Evolutionary conservation across 805 yeast species (phyloP).

Genomic region (Zygosaccharomyces bisporus): DNA sequence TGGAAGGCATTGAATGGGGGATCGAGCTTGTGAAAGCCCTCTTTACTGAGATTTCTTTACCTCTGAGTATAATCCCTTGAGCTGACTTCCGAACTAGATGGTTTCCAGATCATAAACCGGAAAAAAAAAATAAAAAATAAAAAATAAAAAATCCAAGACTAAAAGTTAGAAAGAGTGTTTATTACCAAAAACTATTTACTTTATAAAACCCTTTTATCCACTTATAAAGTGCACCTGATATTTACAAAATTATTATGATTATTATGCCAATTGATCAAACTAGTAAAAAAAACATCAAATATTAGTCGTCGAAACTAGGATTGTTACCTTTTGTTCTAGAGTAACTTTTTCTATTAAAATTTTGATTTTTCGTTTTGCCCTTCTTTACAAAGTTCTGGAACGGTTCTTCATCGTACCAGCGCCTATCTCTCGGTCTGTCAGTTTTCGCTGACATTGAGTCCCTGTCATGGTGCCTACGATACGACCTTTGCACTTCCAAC

Average conservation of each 20-base stretch:
- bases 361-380: conserved; percentile 6
- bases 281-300: conserved; percentile 1
- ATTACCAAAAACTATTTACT: conserved; percentile 10
- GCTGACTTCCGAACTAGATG: background rate
- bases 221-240: background rate
- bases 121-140: background rate
- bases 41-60: background rate
- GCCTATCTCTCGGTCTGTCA: background rate
- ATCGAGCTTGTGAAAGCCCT: background rate
- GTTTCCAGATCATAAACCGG: background rate
- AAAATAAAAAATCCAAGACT: background rate
- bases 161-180: background rate
- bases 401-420: conserved; percentile 6
- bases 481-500: conserved; percentile 20
- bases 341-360: conserved; percentile 11
- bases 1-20: conserved; percentile 21
- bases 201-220: conserved; percentile 3
- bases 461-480: background rate
- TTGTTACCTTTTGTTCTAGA: conserved; percentile 13
- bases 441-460: background rate
- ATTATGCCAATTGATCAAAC: no score
- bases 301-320: conserved; percentile 11
- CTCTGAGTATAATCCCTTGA: no score
- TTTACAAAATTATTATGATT: conserved; percentile 3
- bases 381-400: conserved; percentile 3